Conservation (phyloP, 805 yeast species). For the Jamesozyma hellenica region DNA sequence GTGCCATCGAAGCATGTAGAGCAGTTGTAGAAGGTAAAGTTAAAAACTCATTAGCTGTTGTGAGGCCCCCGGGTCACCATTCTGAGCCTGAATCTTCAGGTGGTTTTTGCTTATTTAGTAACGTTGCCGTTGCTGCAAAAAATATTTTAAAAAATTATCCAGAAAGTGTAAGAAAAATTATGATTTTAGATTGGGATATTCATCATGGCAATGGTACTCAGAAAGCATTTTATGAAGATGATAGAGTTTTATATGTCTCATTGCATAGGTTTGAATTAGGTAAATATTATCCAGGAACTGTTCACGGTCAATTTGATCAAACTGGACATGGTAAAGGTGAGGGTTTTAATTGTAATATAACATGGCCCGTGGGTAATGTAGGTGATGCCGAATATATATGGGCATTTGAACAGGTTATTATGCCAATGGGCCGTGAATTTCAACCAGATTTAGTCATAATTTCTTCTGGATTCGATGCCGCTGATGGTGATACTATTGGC, state of each 20-base stretch:
- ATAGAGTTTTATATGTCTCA: conserved; percentile 82
- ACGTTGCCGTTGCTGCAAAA: conserved; percentile 95
- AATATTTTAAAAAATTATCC: conserved; percentile 74
- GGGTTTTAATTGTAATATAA: conserved; percentile 82
- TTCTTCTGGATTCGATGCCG: conserved; percentile 96
- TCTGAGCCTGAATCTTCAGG: conserved; percentile 97
- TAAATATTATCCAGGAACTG: conserved; percentile 86
- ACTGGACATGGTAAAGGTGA: conserved; percentile 80
- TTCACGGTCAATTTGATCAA: conserved; percentile 70
- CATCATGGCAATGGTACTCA: conserved; percentile 99
- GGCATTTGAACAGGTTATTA: conserved; percentile 74
- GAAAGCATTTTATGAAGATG: conserved; percentile 79
- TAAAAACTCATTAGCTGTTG: conserved; percentile 86
- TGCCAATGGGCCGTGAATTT: conserved; percentile 84
- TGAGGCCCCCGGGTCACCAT: conserved; percentile 98
- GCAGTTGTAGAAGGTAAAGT: conserved; percentile 92
- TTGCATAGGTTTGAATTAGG: conserved; percentile 90
- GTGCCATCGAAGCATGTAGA: conserved; percentile 90
- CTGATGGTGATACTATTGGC: conserved; percentile 95
- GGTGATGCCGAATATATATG: conserved; percentile 92
- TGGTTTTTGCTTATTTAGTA: conserved; percentile 91
- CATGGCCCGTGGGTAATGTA: conserved; percentile 88
- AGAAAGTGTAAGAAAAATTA: conserved; percentile 73
- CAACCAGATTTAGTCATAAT: conserved; percentile 88
- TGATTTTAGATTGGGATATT: conserved; percentile 93